Evolutionary conservation across 345 rosid genomes (phyloP), one percentile per base, ranked within the genome.

Genomic region (Passiflora organensis): DNA sequence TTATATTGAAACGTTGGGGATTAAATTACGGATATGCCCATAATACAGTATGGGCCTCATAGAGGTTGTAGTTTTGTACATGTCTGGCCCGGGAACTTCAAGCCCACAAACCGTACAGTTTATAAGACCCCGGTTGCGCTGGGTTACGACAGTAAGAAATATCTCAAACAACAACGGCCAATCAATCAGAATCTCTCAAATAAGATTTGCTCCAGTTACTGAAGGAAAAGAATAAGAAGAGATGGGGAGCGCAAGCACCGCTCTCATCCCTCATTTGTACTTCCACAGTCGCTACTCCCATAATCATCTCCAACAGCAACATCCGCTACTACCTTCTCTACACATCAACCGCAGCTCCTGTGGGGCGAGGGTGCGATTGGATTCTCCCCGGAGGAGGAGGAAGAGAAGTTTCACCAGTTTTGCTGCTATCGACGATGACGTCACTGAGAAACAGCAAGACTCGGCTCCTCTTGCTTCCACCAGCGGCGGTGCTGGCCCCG

Each of bases 231-330:
- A 28, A 8, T 28, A 28, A 8, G 34, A 28, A 28, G 58, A 55
- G 38, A 88, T 83, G 91, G 79, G 81, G 51, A 82, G 83, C 76
- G 66, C 84, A 49, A 78, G 82, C 78, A 70, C 74, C 4, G 84
- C 82, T 68, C 59, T 82, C 4, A 45, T 81, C 70, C 78, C 93
- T 58, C 80, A 81, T 67, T 65, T 83, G 62, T 78, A 66, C 18
- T 72, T 78, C 61, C 66, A 72, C 53, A 45, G 53, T 61, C 58
- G 83, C 79, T 69, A 60, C 78, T 73, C 65, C 69, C 61, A 46
- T 45, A 59, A 56, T 16, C 20, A 41, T 67, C 57, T 52, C 24
- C 17, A 44, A 59, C 39, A 51, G 44, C 18, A 54, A 60, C 43
- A 54, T 39, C 18, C 54, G 69, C 32, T 2, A 28, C 34, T 28